Conservation (phyloP, 345 rosid species). For the Hibiscus mutabilis region DNA sequence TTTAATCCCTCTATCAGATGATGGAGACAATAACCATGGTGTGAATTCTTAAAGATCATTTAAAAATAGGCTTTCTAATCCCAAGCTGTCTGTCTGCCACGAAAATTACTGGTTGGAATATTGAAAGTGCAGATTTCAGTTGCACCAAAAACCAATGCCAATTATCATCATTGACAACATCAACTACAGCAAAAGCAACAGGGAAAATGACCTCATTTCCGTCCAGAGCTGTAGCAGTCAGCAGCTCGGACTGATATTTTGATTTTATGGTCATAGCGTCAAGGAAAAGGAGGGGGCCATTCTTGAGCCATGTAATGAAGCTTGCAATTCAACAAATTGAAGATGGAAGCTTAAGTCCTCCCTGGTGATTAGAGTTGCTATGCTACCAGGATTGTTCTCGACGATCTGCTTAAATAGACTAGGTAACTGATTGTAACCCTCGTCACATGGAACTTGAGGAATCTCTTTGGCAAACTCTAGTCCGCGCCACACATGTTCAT, state of each 20-base stretch:
- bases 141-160: conserved; percentile 63
- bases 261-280: conserved; percentile 37
- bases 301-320: conserved; percentile 42
- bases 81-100: conserved; percentile 42
- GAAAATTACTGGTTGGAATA: conserved; percentile 36
- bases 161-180: conserved; percentile 39
- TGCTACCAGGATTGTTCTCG: conserved; percentile 54
- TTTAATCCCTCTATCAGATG: conserved; percentile 29
- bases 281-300: conserved; percentile 52
- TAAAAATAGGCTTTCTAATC: conserved; percentile 24
- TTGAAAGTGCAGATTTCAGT: conserved; percentile 36
- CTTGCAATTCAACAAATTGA: conserved; percentile 47
- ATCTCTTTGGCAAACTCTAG: conserved; percentile 47
- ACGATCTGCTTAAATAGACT: conserved; percentile 42
- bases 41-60: conserved; percentile 37
- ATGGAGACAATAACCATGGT: conserved; percentile 40
- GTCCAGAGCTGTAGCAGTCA: conserved; percentile 52
- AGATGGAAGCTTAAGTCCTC: conserved; percentile 43
- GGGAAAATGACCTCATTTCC: conserved; percentile 50
- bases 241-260: conserved; percentile 31
- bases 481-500: conserved; percentile 53
- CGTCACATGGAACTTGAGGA: conserved; percentile 42
- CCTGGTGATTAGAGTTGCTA: conserved; percentile 29
- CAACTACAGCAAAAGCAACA: conserved; percentile 50
- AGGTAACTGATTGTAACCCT: conserved; percentile 42